Evolutionary conservation across 2,329 filamentous ascomycete genomes (phyloP).

Genomic region (Salinomyces thailandicus): DNA sequence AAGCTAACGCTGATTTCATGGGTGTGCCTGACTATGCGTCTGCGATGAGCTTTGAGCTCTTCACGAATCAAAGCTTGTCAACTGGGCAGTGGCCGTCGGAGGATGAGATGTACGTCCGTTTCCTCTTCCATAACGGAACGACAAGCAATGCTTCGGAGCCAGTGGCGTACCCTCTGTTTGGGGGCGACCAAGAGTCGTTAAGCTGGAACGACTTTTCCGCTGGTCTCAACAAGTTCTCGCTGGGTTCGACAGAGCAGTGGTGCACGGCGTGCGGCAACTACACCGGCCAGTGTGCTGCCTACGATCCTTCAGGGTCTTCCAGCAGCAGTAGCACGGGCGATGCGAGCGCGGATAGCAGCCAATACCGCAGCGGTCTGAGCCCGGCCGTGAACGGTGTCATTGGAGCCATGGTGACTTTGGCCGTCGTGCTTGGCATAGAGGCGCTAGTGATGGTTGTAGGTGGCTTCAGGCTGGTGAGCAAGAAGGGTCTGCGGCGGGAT

Average conservation of each 20-base stretch:
- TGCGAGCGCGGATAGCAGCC: slow-evolving; percentile 13
- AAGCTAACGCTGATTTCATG: slow-evolving; percentile 52
- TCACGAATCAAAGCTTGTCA: slow-evolving; percentile 44
- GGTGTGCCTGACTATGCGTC: slow-evolving; percentile 77
- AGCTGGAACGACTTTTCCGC: slow-evolving; percentile 59
- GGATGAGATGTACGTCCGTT: slow-evolving; percentile 48
- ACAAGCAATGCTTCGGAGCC: slow-evolving; percentile 35
- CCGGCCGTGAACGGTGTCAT: slow-evolving; percentile 71
- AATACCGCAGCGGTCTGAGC: slow-evolving; percentile 43
- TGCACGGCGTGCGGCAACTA: slow-evolving; percentile 65
- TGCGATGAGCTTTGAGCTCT: slow-evolving; percentile 67
- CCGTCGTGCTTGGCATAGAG: slow-evolving; percentile 49
- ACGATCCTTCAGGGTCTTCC: slow-evolving; percentile 23
- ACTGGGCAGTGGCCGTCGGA: slow-evolving; percentile 21
- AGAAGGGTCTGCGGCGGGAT: slow-evolving; percentile 33
- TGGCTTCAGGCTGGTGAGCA: slow-evolving; percentile 49
- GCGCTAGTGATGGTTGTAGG: slow-evolving; percentile 44
- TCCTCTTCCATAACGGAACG: slow-evolving; percentile 54
- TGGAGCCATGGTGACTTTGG: slow-evolving; percentile 58
- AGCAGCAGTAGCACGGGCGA: slow-evolving; percentile 13
- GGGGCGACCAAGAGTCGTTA: slow-evolving; percentile 44
- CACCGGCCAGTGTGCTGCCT: slow-evolving; percentile 53
- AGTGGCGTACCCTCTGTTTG: slow-evolving; percentile 51
- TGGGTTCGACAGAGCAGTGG: slow-evolving; percentile 58
- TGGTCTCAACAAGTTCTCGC: slow-evolving; percentile 55